phyloP scores from a whole-genome alignment of 2,329 filamentous ascomycete genomes.

The Aspergillus viridinutans region DNA sequence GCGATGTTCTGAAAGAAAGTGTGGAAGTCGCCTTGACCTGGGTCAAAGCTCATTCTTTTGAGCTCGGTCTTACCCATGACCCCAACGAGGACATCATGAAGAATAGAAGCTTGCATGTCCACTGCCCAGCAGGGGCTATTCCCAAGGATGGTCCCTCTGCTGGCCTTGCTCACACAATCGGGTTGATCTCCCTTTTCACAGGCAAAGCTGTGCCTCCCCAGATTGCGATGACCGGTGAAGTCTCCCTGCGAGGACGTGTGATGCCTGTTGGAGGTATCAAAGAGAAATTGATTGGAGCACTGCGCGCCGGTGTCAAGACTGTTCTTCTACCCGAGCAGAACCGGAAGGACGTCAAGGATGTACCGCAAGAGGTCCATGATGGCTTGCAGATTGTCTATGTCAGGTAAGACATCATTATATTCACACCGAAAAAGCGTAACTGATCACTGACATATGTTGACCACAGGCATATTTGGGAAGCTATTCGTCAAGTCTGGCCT shows the following conservation, averaged over 20 bases:
- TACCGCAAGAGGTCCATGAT: constrained; percentile 82
- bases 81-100: constrained; percentile 93
- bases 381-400: constrained; percentile 88
- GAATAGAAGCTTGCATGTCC: constrained; percentile 87
- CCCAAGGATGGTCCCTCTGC: constrained; percentile 85
- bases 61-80: constrained; percentile 76
- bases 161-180: constrained; percentile 89
- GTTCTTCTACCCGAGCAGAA: constrained; percentile 86
- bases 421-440: not conserved
- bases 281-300: constrained; percentile 93
- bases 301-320: constrained; percentile 89
- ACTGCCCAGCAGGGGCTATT: constrained; percentile 90
- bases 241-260: constrained; percentile 79
- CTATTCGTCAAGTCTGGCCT: constrained; percentile 86
- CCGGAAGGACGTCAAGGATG: constrained; percentile 84
- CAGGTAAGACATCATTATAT: constrained; percentile 54
- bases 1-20: constrained; percentile 93
- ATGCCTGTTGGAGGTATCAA: constrained; percentile 97
- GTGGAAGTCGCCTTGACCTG: constrained; percentile 94
- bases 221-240: constrained; percentile 86
- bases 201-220: constrained; percentile 82
- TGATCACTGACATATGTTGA: constrained; percentile 15
- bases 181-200: constrained; percentile 83
- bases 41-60: constrained; percentile 94
- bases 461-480: constrained; percentile 85